Base-by-base conservation (phyloP, 345 rosid species). In the Zanthoxylum bungeanum region DNA sequence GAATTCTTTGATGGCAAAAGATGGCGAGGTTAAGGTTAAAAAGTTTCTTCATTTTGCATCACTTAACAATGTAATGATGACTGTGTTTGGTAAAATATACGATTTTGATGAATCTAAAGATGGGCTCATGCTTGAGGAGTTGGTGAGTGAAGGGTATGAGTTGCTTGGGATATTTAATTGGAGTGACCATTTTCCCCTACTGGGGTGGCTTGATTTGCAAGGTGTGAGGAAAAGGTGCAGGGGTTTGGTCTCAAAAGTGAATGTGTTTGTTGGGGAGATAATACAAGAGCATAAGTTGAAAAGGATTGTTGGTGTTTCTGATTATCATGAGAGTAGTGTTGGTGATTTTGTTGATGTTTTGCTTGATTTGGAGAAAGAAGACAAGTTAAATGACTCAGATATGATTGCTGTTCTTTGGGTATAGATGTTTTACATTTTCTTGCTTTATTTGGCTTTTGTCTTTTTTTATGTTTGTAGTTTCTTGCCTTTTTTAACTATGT, bases 131-230 rank as follows among this genome's bases (percentile, higher is more conserved):
- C 76, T 84, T 25, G 86, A 80, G 79, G 37, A 64, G 52, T 69
- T 86, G 65, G 86, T 84, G 7, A 76, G 71, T 2, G 88, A 86
- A 80, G 88, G 86, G 2, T 80, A 82, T 44, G 82, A 82, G 46
- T 67, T 86, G 61, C 78, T 82, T 63, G 98, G 96, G 9, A 73
- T 69, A n/a, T 90, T 90, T 64, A 92, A 92, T 47, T 92, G 93
- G 96, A 82, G 93, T 52, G 97, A 51, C 78, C 67, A 70, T 70
- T 80, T 77, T 70, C 78, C 76, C 74, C 53, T 80, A 19, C 50
- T 73, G 79, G 76, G 78, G 10, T 66, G 60, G 76, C 25, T 80
- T 21, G 83, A 84, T 57, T 53, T 78, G 73, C 90, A 84, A 75
- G 83, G 88, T 1, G 82, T 84, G 57, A 77, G 88, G 69, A 75